Conservation (phyloP, 495 filamentous ascomycete genomes). For the Hypoxylon intermedium region DNA sequence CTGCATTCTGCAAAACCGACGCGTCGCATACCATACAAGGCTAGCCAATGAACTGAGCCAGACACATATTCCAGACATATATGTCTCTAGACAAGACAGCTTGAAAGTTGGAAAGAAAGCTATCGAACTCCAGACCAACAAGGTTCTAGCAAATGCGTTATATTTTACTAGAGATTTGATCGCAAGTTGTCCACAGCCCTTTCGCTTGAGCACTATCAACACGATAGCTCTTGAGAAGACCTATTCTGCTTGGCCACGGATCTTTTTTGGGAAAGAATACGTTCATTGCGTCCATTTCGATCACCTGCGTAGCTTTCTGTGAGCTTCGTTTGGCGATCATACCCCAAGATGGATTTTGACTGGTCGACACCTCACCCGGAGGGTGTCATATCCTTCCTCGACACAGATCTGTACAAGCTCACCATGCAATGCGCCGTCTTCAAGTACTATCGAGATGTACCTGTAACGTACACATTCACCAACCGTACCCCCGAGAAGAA, state of each 20-base stretch:
- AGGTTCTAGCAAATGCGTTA: background rate
- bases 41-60: slow-evolving; percentile 35
- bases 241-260: too few species aligned
- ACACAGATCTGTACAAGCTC: slow-evolving; percentile 97
- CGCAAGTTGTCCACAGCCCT: too few species aligned
- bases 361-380: slow-evolving; percentile 63
- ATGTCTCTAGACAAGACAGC: too few species aligned
- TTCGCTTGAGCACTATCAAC: too few species aligned
- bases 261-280: too few species aligned
- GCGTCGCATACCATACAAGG: slow-evolving; percentile 20
- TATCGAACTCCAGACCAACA: too few species aligned
- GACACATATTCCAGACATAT: background rate
- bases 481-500: slow-evolving; percentile 96
- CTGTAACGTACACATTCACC: slow-evolving; percentile 90
- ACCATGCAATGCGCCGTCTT: slow-evolving; percentile 98
- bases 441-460: slow-evolving; percentile 83
- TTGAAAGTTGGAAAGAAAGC: background rate
- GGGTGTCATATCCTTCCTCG: slow-evolving; percentile 88
- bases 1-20: slow-evolving; percentile 20
- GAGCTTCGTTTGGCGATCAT: too few species aligned
- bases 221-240: too few species aligned
- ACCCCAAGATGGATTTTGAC: slow-evolving; percentile 59
- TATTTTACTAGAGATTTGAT: slow-evolving; percentile 5
- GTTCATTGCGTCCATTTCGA: too few species aligned
- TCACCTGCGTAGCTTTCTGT: too few species aligned